Evolutionary conservation across 2,329 filamentous ascomycete species (phyloP).

Genomic region (Xylaria polymorpha): DNA sequence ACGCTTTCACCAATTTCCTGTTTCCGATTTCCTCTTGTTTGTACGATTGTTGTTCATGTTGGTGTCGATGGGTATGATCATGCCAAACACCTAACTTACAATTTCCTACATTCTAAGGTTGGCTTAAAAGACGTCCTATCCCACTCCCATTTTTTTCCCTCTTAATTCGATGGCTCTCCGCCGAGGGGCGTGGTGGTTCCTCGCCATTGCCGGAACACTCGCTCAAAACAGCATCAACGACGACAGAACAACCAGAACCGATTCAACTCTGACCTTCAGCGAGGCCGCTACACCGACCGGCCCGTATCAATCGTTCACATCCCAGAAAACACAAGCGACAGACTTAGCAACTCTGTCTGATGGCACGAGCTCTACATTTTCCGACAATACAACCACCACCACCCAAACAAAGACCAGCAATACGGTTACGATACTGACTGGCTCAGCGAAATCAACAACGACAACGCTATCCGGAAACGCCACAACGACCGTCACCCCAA

Average conservation of each 20-base stretch:
- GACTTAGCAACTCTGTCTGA: constrained; percentile 45
- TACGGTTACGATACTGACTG: constrained; percentile 57
- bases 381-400: constrained; percentile 48
- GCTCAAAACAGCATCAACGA: constrained; percentile 54
- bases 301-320: constrained; percentile 58
- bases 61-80: constrained; percentile 12
- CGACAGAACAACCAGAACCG: constrained; percentile 54
- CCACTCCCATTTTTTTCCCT: background rate
- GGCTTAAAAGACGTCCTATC: background rate
- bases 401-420: constrained; percentile 36
- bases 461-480: constrained; percentile 57
- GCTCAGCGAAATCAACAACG: constrained; percentile 58
- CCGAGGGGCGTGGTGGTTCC: constrained; percentile 41
- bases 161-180: constrained; percentile 42
- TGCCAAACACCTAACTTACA: constrained; percentile 2
- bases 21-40: background rate
- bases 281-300: constrained; percentile 56
- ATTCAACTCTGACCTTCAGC: constrained; percentile 46
- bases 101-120: background rate
- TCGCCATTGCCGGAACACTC: constrained; percentile 41
- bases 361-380: constrained; percentile 46
- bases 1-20: background rate
- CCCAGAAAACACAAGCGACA: constrained; percentile 56
- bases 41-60: background rate
- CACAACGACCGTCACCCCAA: constrained; percentile 57